phyloP scores from a whole-genome alignment of 192 early-diverging fungal species.

The Coemansia sp. region DNA sequence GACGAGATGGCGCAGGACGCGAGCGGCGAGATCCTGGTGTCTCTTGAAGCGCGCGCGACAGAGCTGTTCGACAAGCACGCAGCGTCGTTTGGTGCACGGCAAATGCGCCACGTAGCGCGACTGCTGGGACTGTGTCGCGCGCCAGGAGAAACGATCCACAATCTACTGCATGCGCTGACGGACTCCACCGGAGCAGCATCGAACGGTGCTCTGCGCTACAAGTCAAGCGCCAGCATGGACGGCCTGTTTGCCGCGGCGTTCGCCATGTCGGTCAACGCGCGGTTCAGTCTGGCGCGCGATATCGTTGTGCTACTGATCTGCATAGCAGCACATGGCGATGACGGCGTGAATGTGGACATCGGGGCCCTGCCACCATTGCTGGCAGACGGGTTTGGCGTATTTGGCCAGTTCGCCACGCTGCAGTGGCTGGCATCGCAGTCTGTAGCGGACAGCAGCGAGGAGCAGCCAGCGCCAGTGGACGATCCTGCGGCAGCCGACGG shows the following conservation, averaged over 20 bases:
- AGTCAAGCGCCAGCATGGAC: constrained; percentile 48
- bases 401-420: constrained; percentile 23
- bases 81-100: constrained; percentile 8
- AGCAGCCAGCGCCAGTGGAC: neutral
- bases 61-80: constrained; percentile 46
- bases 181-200: constrained; percentile 9
- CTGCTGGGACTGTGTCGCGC: constrained; percentile 30
- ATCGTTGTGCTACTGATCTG: constrained; percentile 33
- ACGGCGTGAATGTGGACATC: neutral
- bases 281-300: constrained; percentile 35
- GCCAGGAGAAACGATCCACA: constrained; percentile 21
- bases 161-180: constrained; percentile 25
- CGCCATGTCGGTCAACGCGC: constrained; percentile 23
- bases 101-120: constrained; percentile 17
- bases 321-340: constrained; percentile 23
- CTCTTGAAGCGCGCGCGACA: constrained; percentile 31
- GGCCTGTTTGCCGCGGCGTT: constrained; percentile 37
- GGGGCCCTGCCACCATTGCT: constrained; percentile 21
- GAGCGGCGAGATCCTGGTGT: constrained; percentile 44
- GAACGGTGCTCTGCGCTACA: constrained; percentile 15
- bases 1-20: constrained; percentile 38
- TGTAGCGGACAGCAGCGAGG: constrained; percentile 10
- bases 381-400: constrained; percentile 11
- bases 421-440: constrained; percentile 48
- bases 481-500: constrained; percentile 22